Base-by-base conservation (phyloP, 148 eudicot species). In the Cornus kousa region DNA sequence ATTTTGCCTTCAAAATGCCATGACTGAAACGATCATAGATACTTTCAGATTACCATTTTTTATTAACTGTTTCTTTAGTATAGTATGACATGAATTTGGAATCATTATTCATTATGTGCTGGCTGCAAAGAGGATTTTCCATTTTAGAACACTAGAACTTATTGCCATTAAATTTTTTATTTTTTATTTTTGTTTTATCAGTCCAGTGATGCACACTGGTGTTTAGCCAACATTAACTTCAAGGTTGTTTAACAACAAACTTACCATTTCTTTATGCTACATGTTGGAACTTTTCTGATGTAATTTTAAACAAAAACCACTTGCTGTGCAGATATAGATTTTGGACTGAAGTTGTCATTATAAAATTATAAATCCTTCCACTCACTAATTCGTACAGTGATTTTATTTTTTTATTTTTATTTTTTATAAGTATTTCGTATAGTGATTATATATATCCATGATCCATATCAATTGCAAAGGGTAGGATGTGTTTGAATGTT, bases 61-160 rank as follows among this genome's bases (percentile, higher is more conserved):
- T 28, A 3, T 32, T 7, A 19, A 17, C 66, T 73, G 22, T 33
- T 28, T 4, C 24, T 50, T 53, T 72, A 53, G 31, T 35, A 37
- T 71, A 48, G 11, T 43, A 71, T 48, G 33, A 24, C 32, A 71
- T 70, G 53, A 46, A 13, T 11, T 71, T 46, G 17, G 22, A 71
- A 48, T 46, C 9, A 57, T 16, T 53, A 16, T 23, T 24, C 60
- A 9, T 53, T 72, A 5, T 73, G 65, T 28, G 60, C 74, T 72
- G 74, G 74, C 37, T 24, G 50, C 74, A 50, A 13, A 72, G 35
- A 9, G 64, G 11, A 33, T 35, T 77, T 53, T 32, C 66, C n/a
- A 33, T 72, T 28, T 28, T 28, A 28, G 28, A 28, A 28, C 72
- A 40, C 28, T 72, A 16, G 66, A 72, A 24, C 39, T 71, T 71